phyloP scores from a whole-genome alignment of 1,284 basidiomycete genomes.

The Puccinia novopanici region DNA sequence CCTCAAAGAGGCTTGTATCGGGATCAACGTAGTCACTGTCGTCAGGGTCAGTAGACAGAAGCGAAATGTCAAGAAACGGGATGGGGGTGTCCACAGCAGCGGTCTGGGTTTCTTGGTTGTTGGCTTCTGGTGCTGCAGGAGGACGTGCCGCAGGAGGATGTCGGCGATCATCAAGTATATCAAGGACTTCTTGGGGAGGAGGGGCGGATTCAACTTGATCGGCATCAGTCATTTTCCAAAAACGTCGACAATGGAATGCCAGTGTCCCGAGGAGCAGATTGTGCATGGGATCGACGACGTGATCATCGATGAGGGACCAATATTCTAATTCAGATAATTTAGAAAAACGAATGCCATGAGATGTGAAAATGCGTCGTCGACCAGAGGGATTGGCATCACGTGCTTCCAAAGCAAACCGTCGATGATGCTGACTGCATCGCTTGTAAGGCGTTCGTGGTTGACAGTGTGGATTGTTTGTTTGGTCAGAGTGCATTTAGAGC shows the following conservation, averaged over 20 bases:
- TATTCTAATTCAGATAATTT: conserved; percentile 26
- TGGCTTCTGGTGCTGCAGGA: neutral
- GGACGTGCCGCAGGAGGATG: no score
- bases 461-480: conserved; percentile 17
- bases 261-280: conserved; percentile 23
- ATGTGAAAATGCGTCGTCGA: neutral
- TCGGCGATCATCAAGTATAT: no score
- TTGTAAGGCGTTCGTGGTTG: neutral
- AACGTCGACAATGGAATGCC: neutral
- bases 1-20: no score
- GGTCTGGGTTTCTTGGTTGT: no score
- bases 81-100: no score
- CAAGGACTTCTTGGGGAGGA: no score
- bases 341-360: conserved; percentile 18
- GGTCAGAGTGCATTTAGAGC: conserved; percentile 33
- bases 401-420: neutral
- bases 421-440: neutral
- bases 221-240: no score
- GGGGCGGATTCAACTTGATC: neutral
- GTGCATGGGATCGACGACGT: conserved; percentile 37
- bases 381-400: neutral
- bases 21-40: neutral
- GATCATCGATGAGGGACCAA: conserved; percentile 21
- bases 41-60: no score
- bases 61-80: no score